Percentiles rank a stretch among this genome's conserved stretches.
These are phyloP conservation scores for Grosmannia serpens DNA, from an alignment of 2,329 filamentous ascomycete genomes.

Conservation along the genomic window DNA sequence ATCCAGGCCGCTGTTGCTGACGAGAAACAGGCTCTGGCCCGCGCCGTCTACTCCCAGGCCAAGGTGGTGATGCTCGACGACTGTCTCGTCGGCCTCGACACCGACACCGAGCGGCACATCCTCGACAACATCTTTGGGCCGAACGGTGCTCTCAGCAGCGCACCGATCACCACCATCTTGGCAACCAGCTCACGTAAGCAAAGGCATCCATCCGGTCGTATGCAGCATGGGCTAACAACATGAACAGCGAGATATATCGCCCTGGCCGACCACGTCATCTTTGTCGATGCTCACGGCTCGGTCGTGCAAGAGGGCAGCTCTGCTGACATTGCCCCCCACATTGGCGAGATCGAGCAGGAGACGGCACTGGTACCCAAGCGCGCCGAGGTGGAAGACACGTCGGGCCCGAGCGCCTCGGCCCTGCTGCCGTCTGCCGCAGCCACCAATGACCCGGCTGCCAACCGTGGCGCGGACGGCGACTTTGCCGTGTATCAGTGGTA, in stretches of 20 bases:
- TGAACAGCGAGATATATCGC: background rate
- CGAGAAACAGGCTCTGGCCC: conserved; percentile 27
- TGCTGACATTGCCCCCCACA: background rate
- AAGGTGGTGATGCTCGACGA: conserved; percentile 34
- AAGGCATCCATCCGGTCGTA: too few species aligned
- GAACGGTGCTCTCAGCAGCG: conserved; percentile 1
- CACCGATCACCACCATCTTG: background rate
- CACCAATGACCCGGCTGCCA: background rate
- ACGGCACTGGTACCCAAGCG: too few species aligned
- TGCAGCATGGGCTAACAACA: too few species aligned
- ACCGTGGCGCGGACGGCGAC: background rate
- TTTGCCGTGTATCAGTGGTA: conserved; percentile 11
- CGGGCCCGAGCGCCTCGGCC: too few species aligned
- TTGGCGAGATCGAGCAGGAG: background rate
- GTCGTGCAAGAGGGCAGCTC: background rate
- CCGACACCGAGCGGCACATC: conserved; percentile 19
- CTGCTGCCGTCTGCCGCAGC: background rate
- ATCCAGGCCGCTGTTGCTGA: background rate
- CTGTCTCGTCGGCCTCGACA: conserved; percentile 32
- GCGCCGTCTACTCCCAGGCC: conserved; percentile 30
- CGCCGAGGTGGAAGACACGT: too few species aligned
- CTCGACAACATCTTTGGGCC: conserved; percentile 6
- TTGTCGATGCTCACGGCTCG: background rate
- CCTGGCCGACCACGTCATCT: background rate
- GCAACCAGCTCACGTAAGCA: background rate